A percentile compares a stretch with the other conserved stretches of the same genome.
phyloP scores from a whole-genome alignment of 768 basidiomycete species.

The Pleurotus citrinopileatus region DNA sequence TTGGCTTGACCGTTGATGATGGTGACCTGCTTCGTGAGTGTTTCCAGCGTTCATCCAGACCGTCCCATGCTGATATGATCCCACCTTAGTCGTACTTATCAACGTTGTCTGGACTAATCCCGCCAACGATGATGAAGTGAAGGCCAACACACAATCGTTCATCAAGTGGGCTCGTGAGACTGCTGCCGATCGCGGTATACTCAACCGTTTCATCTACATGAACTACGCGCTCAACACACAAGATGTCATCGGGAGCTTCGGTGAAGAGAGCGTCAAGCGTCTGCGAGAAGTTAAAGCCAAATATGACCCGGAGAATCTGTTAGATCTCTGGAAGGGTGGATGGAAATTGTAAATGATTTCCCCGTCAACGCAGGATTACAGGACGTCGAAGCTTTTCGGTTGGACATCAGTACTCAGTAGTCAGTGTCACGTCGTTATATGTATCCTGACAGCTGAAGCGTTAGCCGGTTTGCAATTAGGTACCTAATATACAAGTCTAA shows the following conservation, averaged over 20 bases:
- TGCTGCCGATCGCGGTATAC: neutral
- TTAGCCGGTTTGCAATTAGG: too few relatives aligned
- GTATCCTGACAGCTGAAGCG: too few relatives aligned
- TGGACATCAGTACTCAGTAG: too few relatives aligned
- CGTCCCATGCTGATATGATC: too few relatives aligned
- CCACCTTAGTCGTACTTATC: neutral
- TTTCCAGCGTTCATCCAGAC: neutral
- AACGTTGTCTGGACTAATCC: neutral
- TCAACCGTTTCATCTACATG: slow-evolving; percentile 5
- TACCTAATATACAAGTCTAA: too few relatives aligned
- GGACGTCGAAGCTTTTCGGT: too few relatives aligned
- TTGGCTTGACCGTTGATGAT: neutral
- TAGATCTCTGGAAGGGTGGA: neutral
- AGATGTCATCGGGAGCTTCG: neutral
- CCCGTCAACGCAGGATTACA: too few relatives aligned
- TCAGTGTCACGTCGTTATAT: too few relatives aligned
- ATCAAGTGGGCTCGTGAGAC: neutral
- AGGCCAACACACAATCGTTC: neutral
- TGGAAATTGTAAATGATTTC: neutral
- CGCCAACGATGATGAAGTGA: neutral
- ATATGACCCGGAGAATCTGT: neutral
- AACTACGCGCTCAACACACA: neutral
- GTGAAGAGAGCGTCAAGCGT: neutral
- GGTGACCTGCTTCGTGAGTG: neutral
- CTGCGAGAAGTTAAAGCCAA: neutral